These are phyloP conservation scores for Aciculosporium take DNA, from an alignment of 2,329 filamentous ascomycete species.

Conservation along the genomic window DNA sequence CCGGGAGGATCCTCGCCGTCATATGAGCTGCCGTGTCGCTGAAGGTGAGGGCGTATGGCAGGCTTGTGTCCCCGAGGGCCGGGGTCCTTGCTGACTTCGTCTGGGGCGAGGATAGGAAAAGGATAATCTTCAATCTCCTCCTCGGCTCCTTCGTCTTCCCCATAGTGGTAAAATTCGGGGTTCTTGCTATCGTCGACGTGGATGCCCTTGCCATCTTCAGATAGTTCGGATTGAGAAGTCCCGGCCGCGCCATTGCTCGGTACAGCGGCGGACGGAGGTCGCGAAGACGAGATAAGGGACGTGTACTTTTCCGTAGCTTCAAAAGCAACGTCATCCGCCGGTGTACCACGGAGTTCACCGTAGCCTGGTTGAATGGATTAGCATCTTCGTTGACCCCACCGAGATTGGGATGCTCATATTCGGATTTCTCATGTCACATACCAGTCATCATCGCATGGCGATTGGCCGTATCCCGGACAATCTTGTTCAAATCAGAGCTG, in stretches of 20 bases:
- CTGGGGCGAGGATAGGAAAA: conserved; percentile 74
- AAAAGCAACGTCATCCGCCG: conserved; percentile 83
- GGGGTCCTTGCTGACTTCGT: conserved; percentile 68
- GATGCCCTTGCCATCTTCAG: conserved; percentile 45
- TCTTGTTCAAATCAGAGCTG: conserved; percentile 77
- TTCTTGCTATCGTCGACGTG: conserved; percentile 54
- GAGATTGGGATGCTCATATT: not conserved
- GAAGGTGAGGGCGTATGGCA: conserved; percentile 62
- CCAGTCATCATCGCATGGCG: conserved; percentile 32
- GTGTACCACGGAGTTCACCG: conserved; percentile 52
- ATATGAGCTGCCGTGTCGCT: conserved; percentile 45
- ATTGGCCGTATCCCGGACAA: conserved; percentile 59
- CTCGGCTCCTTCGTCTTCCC: conserved; percentile 32
- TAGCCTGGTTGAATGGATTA: conserved; percentile 35
- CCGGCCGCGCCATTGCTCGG: conserved; percentile 13
- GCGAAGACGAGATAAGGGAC: conserved; percentile 59
- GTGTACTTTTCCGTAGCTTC: conserved; percentile 74
- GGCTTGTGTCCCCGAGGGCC: conserved; percentile 57
- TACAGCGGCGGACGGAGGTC: conserved; percentile 27
- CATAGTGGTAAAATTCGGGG: conserved; percentile 24
- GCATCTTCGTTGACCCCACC: conserved; percentile 11
- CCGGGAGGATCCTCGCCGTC: conserved; percentile 44
- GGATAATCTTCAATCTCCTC: conserved; percentile 48
- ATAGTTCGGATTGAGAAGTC: conserved; percentile 16
- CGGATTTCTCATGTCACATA: not conserved